Evolutionary conservation across 352 stramenopile genomes (phyloP).

Genomic region (Globisporangium spiculum): DNA sequence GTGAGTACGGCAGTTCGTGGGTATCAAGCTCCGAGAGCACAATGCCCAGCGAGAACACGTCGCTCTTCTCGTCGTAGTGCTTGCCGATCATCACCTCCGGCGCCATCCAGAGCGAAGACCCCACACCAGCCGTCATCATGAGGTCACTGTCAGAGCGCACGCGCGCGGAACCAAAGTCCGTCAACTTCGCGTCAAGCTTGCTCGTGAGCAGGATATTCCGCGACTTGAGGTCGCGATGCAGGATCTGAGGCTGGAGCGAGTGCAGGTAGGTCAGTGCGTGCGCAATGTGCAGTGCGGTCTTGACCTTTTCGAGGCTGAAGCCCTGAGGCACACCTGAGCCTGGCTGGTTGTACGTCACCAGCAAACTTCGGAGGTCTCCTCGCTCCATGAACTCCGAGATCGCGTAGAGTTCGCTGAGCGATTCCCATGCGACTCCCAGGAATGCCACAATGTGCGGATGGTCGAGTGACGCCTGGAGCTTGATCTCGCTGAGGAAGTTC

Average conservation of each 20-base stretch:
- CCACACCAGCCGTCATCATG: slow-evolving; percentile 38
- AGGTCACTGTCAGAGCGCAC: slow-evolving; percentile 10
- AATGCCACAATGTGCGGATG: slow-evolving; percentile 54
- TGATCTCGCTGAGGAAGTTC: slow-evolving; percentile 40
- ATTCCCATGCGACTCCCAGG: slow-evolving; percentile 54
- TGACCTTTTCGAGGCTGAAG: slow-evolving; percentile 32
- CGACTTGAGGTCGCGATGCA: slow-evolving; percentile 71
- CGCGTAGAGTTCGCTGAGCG: slow-evolving; percentile 42
- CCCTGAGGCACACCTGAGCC: slow-evolving; percentile 13
- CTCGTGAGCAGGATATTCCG: slow-evolving; percentile 57
- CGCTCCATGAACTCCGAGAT: slow-evolving; percentile 60
- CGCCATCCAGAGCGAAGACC: slow-evolving; percentile 43
- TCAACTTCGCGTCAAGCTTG: slow-evolving; percentile 41
- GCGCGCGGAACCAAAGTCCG: slow-evolving; percentile 43
- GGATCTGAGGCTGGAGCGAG: slow-evolving; percentile 32
- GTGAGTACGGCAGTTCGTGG: slow-evolving; percentile 30
- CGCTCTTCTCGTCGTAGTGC: slow-evolving; percentile 30
- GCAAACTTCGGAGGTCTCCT: slow-evolving; percentile 41
- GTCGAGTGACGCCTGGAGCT: slow-evolving; percentile 37
- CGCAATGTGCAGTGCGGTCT: slow-evolving; percentile 38
- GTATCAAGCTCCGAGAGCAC: slow-evolving; percentile 82
- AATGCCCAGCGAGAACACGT: slow-evolving; percentile 67
- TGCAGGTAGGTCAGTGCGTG: slow-evolving; percentile 49
- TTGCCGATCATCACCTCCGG: slow-evolving; percentile 38
- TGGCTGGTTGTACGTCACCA: slow-evolving; percentile 23